Evolutionary conservation across 2,329 filamentous ascomycete genomes (phyloP).

Genomic region (Apiospora saccharicola): DNA sequence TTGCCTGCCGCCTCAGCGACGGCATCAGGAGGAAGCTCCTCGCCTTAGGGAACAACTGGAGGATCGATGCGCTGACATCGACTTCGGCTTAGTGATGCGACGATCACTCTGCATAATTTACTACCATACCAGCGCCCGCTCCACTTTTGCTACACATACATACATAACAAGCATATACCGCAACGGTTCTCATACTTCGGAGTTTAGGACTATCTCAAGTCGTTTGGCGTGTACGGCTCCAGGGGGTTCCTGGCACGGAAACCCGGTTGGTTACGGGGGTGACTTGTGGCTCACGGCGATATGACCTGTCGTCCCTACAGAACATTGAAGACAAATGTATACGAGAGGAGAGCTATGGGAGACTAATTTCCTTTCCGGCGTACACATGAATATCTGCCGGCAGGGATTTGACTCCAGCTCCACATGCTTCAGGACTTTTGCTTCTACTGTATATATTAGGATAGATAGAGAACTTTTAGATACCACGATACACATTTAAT

Average conservation of each 20-base stretch:
- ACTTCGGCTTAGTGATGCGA: background rate
- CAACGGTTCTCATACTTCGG: background rate
- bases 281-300: background rate
- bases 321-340: background rate
- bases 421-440: background rate
- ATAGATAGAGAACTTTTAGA: background rate
- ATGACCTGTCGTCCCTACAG: background rate
- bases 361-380: background rate
- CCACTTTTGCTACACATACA: background rate
- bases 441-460: background rate
- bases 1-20: slow-evolving; percentile 52
- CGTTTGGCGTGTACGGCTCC: background rate
- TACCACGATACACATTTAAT: slow-evolving; percentile 13
- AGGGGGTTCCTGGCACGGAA: background rate
- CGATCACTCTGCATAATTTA: background rate
- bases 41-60: slow-evolving; percentile 49
- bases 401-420: background rate
- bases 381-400: background rate
- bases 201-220: background rate
- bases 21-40: slow-evolving; percentile 55
- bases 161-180: background rate
- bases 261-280: background rate
- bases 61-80: slow-evolving; percentile 35
- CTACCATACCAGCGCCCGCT: background rate
- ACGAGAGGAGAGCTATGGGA: background rate